Base-by-base conservation (phyloP, 805 yeast species). In the Alloascoidea africana region DNA sequence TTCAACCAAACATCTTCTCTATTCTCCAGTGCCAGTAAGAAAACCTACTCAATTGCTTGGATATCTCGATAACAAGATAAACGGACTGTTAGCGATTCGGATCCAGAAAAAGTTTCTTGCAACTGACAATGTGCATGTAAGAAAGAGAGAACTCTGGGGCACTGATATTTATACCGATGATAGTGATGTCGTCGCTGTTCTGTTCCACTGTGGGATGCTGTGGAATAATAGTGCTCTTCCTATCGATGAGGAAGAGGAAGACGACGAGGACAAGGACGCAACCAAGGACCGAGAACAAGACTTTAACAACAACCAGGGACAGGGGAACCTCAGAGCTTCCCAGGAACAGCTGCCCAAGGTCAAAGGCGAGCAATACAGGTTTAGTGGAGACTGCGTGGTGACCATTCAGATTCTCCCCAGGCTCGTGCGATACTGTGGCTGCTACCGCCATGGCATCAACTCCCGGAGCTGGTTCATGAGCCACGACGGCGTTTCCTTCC, bases 111-210 rank as follows among this genome's bases (percentile, higher is more conserved):
- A 61, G 34, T 65, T 58, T 45, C 51, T 69, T 35, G 40, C 46
- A n/a, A 49, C 56, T 4, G 57, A 63, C 33, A 23, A 23, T 23
- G 30, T 8, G 8, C 62, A 59, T 18, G 63, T 72, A 37, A 62
- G 59, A 8, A 50, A 47, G 27, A 70, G 78, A 18, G 67, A 69
- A 34, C 44, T 86, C 2, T 89, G 97, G 97, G 98, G 98, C 2
- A 71, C 87, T 2, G 94, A 87, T 34, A 63, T 91, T 1, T 91
- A 89, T 55, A 83, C 96, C 0, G 97, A 91, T 56, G 98, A 89
- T 54, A 80, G 94, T 1, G 95, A 89, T 54, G 60, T 87, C 2
- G 65, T 89, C 27, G 65, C 82, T 3, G 79, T 76, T 0, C 58
- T 89, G 37, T 68, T 73, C 43, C 97, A 91, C 48, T 60, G 75